phyloP scores from a whole-genome alignment of 1,284 basidiomycete species.

The Thecaphora thlaspeos region DNA sequence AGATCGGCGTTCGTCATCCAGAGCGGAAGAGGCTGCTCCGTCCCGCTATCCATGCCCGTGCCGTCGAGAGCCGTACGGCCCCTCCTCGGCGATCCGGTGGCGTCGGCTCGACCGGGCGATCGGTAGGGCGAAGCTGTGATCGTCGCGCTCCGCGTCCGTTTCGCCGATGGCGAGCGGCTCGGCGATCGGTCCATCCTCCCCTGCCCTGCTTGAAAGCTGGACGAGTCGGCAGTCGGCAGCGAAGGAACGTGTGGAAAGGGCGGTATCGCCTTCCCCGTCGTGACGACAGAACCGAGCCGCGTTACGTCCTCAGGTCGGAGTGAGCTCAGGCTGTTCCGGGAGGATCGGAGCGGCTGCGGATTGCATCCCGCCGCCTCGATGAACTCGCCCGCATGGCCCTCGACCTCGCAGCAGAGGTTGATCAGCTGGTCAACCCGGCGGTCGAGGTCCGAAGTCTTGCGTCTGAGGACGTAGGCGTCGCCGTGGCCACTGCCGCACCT shows the following conservation, averaged over 20 bases:
- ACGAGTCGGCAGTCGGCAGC: slow-evolving; percentile 6
- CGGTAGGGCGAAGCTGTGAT: neutral
- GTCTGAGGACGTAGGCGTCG: slow-evolving; percentile 1
- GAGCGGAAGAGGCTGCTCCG: too few species aligned
- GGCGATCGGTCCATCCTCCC: neutral
- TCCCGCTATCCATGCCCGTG: too few species aligned
- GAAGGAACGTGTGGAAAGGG: slow-evolving; percentile 4
- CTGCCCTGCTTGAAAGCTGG: slow-evolving; percentile 11
- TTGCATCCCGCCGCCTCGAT: slow-evolving; percentile 44
- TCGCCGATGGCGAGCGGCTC: neutral
- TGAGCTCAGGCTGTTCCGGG: neutral
- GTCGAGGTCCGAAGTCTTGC: slow-evolving; percentile 5
- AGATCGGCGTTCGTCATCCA: too few species aligned
- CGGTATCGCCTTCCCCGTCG: neutral
- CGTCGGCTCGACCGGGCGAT: neutral
- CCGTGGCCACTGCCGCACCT: neutral
- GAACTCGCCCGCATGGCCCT: slow-evolving; percentile 37
- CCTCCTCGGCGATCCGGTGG: too few species aligned
- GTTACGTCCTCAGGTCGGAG: neutral
- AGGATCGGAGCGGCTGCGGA: slow-evolving; percentile 18
- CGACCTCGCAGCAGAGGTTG: slow-evolving; percentile 36
- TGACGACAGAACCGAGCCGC: neutral
- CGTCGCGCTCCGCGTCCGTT: neutral
- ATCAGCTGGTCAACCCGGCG: slow-evolving; percentile 26
- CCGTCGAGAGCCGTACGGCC: too few species aligned